Base-by-base conservation (phyloP, 441 rosid genomes). In the Pelargonium australe region DNA sequence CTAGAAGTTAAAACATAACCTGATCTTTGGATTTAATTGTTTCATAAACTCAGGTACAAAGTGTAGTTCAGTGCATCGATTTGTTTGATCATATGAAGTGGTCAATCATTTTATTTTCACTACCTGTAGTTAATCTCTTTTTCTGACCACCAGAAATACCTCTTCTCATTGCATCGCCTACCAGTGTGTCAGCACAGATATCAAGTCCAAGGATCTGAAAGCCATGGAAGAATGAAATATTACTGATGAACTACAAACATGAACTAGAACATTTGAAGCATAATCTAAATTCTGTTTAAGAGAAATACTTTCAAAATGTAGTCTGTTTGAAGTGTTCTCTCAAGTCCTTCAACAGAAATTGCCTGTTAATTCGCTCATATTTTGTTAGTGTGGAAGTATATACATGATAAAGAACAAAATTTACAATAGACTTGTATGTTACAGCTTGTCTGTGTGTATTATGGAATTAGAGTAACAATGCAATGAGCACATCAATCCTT, bases 61-160 rank as follows among this genome's bases (percentile, higher is more conserved):
- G 1, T 66, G 25, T 8, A 9, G 43, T 8, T 40, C 1, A 40
- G 44, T 2, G 44, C 1, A 40, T 40, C 0, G 2, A 40, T 1
- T 40, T 4, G 44, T 40, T 4, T 40, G 7, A 43, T 43, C 8
- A 0, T 43, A 7, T 7, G 0, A 43, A 43, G 28, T 40, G 0
- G 45, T 43, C 2, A 43, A 9, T 11, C 45, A 1, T 40, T 7
- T 43, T 43, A 43, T 43, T 43, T 9, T 3, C 10, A 43, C 45
- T 76, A 86, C 91, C 88, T 77, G 88, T 83, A 37, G 88, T 85
- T 60, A 87, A 49, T 57, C 92, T 76, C 77, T 77, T 84, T 77
- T 80, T 82, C 68, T 85, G 86, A 70, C 92, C 89, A 23, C 92
- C 89, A n/a, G 89, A 87, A 51, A 87, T 73, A 11, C 92, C 92